Evolutionary conservation across 2,329 filamentous ascomycete species (phyloP).

Genomic region (Xylaria polymorpha): DNA sequence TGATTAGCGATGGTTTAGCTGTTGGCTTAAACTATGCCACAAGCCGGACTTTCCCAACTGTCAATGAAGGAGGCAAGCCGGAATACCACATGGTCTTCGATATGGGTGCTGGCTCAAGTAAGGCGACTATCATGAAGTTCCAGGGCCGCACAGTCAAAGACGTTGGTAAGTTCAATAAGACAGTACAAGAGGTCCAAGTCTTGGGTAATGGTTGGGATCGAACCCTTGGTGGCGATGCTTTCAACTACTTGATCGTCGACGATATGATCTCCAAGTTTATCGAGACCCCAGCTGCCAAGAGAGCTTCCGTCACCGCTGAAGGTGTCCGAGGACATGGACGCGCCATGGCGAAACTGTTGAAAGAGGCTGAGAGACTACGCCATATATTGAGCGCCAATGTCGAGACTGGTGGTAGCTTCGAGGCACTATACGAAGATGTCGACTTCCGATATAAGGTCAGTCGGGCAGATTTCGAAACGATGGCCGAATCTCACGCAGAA

Average conservation of each 20-base stretch:
- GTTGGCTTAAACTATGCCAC: slow-evolving; percentile 97
- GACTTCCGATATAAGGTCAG: slow-evolving; percentile 93
- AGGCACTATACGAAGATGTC: slow-evolving; percentile 89
- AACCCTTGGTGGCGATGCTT: slow-evolving; percentile 86
- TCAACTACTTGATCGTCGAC: slow-evolving; percentile 89
- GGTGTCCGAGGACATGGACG: slow-evolving; percentile 81
- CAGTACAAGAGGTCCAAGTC: slow-evolving; percentile 92
- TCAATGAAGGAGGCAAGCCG: slow-evolving; percentile 84
- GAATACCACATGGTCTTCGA: slow-evolving; percentile 96
- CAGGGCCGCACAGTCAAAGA: slow-evolving; percentile 92
- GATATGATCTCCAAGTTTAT: slow-evolving; percentile 88
- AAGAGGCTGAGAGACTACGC: slow-evolving; percentile 87
- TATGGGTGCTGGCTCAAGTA: slow-evolving; percentile 96
- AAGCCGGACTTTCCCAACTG: slow-evolving; percentile 85
- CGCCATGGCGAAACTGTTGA: slow-evolving; percentile 88
- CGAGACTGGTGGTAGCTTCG: slow-evolving; percentile 82
- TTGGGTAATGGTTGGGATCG: slow-evolving; percentile 89
- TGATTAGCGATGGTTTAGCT: slow-evolving; percentile 90
- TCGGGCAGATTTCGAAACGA: slow-evolving; percentile 82
- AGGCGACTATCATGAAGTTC: slow-evolving; percentile 89
- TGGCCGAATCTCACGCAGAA: slow-evolving; percentile 74
- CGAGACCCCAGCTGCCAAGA: slow-evolving; percentile 74
- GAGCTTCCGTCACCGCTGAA: slow-evolving; percentile 69
- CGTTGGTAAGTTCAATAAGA: slow-evolving; percentile 93
- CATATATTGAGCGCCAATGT: slow-evolving; percentile 94